Evolutionary conservation across 352 stramenopile genomes (phyloP), one percentile per base, ranked within the genome.

Genomic region (Lagenidium giganteum): DNA sequence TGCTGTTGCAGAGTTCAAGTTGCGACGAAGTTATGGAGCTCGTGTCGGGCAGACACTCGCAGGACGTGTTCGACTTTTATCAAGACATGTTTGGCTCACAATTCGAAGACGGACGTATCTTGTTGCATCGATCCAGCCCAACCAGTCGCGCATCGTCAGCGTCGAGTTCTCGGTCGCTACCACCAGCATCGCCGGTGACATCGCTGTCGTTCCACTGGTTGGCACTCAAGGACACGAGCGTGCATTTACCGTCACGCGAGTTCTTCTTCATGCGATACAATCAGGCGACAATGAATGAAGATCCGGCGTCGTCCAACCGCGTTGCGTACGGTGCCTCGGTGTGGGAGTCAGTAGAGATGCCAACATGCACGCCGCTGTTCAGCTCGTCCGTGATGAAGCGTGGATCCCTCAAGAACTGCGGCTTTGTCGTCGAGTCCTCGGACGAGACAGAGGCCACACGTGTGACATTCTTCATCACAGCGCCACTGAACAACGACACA

Each of bases 181-280:
- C 5, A 31, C 35, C 16, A 47, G 61, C 2, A 23, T 57, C 14
- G 44, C 57, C 43, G 18, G 45, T 51, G 14, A 47, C 47, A 14
- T 51, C 47, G 24, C 40, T 71, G 46, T 46, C 51, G 51, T 57
- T 85, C 24, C 67, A 87, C 49, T 87, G 75, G 75, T 32, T 86
- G 25, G 67, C 67, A 8, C 40, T 84, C 11, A 78, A 76, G 34
- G 67, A 83, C 43, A 45, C 57, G 38, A 60, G 57, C 13, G 56
- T 61, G 16, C 51, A 71, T 51, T 33, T 67, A 2, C 74, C 71
- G 23, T 43, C 80, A 8, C 60, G 75, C 25, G 75, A 88, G 27
- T 86, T 80, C 33, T 70, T 86, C 50, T 86, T 83, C 41, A 75
- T 86, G 67, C 70, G 75, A 18, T 88, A 81, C 49, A 83, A 83